Evolutionary conservation across 2,329 filamentous ascomycete genomes (phyloP), one percentile per base, ranked within the genome.

Genomic region (Truncatella angustata): DNA sequence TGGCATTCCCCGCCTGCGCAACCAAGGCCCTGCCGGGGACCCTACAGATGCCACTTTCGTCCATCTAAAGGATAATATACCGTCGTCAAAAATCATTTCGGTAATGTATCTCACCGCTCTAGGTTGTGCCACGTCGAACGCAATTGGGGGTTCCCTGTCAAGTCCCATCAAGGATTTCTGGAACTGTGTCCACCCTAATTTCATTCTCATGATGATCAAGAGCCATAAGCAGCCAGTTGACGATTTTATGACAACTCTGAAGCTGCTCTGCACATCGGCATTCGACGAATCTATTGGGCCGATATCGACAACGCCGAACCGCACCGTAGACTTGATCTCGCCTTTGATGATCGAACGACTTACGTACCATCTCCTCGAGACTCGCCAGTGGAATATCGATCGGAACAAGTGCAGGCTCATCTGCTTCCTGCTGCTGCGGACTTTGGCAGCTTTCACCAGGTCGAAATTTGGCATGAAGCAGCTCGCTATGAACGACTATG

Each of bases 401-500:
- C 61, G 49, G 53, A 66, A 72, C 58, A 75, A 68, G 56, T 73
- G 76, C 35, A 66, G 63, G 40, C 65, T 67, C 14, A 68, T 79
- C 56, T 70, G 73, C 53, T 60, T 76, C 67, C 65, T 78, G 58
- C 66, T 78, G 9, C 62, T 87, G 36, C 74, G 75, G 42, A 77
- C 83, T 2, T 70, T 87, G 12, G 73, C 78, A n/a, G 73, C 79
- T 2, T 86, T 91, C 64, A 80, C 82, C 1, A 72, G 76, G 5
- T 81, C 81, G n/a, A 70, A 78, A 0, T 82, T 88, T 60, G 87
- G 87, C 7, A 79, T 81, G 1, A 66, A 75, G 21, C 81, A 88
- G 42, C 77, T 97, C 7, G 87, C 87, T 0, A 72, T 74, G 4
- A 88, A 94, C 66, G 79, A 80, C 3, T 81, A 80, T 36, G 84